These are phyloP conservation scores for Ganoderma meredithae DNA, from an alignment of 1,284 basidiomycete genomes.

Conservation along the genomic window DNA sequence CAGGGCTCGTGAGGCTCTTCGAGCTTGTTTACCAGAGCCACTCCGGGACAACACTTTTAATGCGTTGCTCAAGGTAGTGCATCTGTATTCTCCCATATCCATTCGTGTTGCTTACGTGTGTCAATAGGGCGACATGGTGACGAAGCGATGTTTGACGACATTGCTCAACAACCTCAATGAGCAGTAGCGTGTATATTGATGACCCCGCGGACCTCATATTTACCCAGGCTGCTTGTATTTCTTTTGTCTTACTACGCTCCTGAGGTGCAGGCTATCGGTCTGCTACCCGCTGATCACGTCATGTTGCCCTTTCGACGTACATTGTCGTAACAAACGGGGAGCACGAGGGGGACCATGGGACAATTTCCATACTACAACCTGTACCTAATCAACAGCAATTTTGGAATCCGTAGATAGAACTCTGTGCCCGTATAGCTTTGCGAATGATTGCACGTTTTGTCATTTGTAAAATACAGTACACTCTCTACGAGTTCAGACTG, in stretches of 20 bases:
- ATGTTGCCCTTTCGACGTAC: not conserved
- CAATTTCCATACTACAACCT: constrained; percentile 26
- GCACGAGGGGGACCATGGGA: constrained; percentile 8
- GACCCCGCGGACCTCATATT: constrained; percentile 27
- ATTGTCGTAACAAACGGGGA: constrained; percentile 6
- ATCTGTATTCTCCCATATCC: constrained; percentile 7
- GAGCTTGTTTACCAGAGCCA: constrained; percentile 97
- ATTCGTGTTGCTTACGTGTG: constrained; percentile 8
- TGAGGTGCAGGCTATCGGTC: constrained; percentile 16
- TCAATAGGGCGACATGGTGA: constrained; percentile 90
- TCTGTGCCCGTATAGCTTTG: constrained; percentile 18
- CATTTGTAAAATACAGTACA: constrained; percentile 32
- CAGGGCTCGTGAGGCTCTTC: constrained; percentile 94
- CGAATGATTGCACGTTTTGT: constrained; percentile 18
- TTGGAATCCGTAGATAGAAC: constrained; percentile 25
- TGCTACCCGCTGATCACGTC: not conserved
- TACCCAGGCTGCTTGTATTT: constrained; percentile 34
- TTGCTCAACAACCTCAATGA: constrained; percentile 92
- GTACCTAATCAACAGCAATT: constrained; percentile 28
- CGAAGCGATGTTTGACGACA: constrained; percentile 95
- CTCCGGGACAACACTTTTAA: constrained; percentile 95
- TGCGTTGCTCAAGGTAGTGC: constrained; percentile 81
- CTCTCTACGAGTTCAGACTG: constrained; percentile 15
- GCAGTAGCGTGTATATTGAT: constrained; percentile 27
- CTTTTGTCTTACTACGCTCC: constrained; percentile 32